A percentile compares a stretch with the other conserved stretches of the same genome.
Conservation (phyloP, 1,139 yeast genomes). For the Yamadazyma jaroonii region DNA sequence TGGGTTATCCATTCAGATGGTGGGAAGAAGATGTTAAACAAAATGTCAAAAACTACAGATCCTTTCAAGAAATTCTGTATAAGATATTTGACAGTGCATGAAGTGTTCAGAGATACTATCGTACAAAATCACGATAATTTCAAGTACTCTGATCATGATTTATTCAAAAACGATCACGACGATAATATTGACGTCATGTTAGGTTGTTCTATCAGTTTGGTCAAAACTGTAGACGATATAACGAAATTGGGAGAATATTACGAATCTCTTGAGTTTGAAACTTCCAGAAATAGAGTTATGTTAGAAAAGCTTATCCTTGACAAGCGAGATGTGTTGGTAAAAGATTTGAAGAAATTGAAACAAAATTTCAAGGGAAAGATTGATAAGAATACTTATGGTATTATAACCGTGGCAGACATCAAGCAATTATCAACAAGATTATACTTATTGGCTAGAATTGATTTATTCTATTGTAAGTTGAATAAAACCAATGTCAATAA, state of each 20-base stretch:
- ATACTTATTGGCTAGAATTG: slow-evolving; percentile 31
- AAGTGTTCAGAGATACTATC: slow-evolving; percentile 40
- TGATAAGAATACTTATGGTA: slow-evolving; percentile 7
- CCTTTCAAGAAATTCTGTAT: slow-evolving; percentile 28
- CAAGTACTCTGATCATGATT: slow-evolving; percentile 15
- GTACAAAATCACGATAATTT: slow-evolving; percentile 5
- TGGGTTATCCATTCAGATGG: slow-evolving; percentile 35
- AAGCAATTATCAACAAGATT: slow-evolving; percentile 29
- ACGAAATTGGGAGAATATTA: slow-evolving; percentile 31
- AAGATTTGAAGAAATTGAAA: slow-evolving; percentile 8
- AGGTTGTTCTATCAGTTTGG: slow-evolving; percentile 35
- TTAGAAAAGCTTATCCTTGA: slow-evolving; percentile 9
- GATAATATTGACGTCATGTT: slow-evolving; percentile 31
- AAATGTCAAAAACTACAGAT: slow-evolving; percentile 4
- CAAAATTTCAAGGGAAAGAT: slow-evolving; percentile 4
- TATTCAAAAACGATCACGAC: slow-evolving; percentile 26
- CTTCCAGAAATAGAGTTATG: slow-evolving; percentile 3
- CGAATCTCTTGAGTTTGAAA: slow-evolving; percentile 24
- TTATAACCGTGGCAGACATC: slow-evolving; percentile 29
- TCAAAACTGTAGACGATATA: slow-evolving; percentile 29
- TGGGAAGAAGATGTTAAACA: slow-evolving; percentile 26
- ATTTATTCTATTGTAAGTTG: slow-evolving; percentile 15
- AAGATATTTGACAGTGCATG: slow-evolving; percentile 35
- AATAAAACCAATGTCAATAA: neutral
- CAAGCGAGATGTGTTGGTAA: slow-evolving; percentile 6